Conservation (phyloP, 495 filamentous ascomycete species). For the Oidiodendron maius region DNA sequence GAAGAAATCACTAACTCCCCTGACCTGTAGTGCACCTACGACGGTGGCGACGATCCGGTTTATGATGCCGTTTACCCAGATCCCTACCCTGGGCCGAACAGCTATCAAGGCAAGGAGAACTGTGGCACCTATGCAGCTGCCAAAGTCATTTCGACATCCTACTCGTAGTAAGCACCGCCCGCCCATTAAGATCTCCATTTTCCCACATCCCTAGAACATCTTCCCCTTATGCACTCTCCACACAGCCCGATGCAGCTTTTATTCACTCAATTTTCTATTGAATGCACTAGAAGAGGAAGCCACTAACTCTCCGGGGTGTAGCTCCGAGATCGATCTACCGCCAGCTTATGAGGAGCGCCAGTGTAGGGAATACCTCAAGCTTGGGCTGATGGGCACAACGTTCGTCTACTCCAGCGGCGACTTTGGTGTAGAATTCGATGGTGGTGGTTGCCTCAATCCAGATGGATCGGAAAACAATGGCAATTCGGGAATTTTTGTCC, state of each 20-base stretch:
- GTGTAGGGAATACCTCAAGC: slow-evolving; percentile 44
- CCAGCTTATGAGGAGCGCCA: slow-evolving; percentile 49
- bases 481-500: slow-evolving; percentile 11
- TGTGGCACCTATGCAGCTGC: slow-evolving; percentile 55
- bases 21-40: slow-evolving; percentile 48
- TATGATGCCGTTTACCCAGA: slow-evolving; percentile 53
- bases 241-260: no score
- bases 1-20: no score
- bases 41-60: slow-evolving; percentile 39
- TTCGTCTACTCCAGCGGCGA: slow-evolving; percentile 53
- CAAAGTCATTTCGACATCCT: slow-evolving; percentile 57
- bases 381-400: slow-evolving; percentile 31
- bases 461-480: slow-evolving; percentile 20
- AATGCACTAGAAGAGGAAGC: no score
- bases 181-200: no score
- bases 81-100: slow-evolving; percentile 35
- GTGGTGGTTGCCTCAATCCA: slow-evolving; percentile 41
- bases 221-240: no score
- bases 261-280: no score
- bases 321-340: slow-evolving; percentile 47
- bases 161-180: slow-evolving; percentile 45
- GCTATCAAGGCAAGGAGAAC: slow-evolving; percentile 51
- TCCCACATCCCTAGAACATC: no score
- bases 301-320: no score
- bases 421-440: slow-evolving; percentile 57